These are phyloP conservation scores for Truncatella angustata DNA, from an alignment of 2,329 filamentous ascomycete genomes.

Conservation along the genomic window DNA sequence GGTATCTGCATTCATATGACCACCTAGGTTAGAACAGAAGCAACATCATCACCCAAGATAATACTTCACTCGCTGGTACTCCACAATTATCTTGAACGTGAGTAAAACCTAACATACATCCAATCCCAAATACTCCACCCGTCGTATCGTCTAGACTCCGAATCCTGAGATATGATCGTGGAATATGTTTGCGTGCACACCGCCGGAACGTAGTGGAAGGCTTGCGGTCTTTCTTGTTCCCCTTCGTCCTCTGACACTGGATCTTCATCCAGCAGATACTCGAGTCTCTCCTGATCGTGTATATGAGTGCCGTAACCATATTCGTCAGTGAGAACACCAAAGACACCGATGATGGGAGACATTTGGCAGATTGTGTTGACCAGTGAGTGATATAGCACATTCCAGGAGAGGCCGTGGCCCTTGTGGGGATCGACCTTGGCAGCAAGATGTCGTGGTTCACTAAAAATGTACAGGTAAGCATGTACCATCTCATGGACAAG, in stretches of 20 bases:
- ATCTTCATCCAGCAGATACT: background rate
- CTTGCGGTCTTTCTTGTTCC: background rate
- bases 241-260: background rate
- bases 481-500: constrained; percentile 1
- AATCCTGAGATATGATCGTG: too few species aligned
- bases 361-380: background rate
- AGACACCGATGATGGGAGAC: background rate
- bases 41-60: too few species aligned
- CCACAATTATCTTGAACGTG: too few species aligned
- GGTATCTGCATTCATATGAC: too few species aligned
- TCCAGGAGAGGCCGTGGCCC: background rate
- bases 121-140: too few species aligned
- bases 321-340: background rate
- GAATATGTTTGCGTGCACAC: too few species aligned
- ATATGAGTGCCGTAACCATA: background rate
- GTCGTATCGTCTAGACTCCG: too few species aligned
- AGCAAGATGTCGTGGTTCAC: background rate
- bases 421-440: background rate
- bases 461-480: background rate
- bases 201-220: too few species aligned
- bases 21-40: too few species aligned
- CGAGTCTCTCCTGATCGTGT: background rate
- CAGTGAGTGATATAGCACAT: background rate
- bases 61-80: too few species aligned
- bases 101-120: too few species aligned